A percentile compares a stretch with the other conserved stretches of the same genome.
phyloP scores from a whole-genome alignment of 805 yeast genomes.

The Starmerella tilneyi region DNA sequence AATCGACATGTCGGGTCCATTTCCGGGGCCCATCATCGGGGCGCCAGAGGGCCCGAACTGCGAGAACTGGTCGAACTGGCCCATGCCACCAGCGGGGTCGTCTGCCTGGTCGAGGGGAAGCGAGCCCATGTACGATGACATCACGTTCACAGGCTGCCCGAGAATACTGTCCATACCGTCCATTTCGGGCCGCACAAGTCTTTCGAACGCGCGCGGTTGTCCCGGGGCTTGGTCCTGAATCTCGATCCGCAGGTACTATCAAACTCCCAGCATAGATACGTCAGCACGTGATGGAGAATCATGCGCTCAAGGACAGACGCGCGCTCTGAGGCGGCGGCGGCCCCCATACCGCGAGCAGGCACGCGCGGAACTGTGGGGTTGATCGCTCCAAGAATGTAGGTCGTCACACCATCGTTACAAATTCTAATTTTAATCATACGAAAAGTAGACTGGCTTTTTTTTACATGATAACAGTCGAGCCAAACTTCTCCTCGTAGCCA shows the following conservation, averaged over 20 bases:
- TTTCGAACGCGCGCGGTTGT: background rate
- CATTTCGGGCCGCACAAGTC: slow-evolving; percentile 11
- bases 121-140: slow-evolving; percentile 21
- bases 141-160: slow-evolving; percentile 22
- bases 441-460: too few species aligned
- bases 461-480: slow-evolving; percentile 85
- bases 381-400: too few species aligned
- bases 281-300: too few species aligned
- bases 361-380: too few species aligned
- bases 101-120: slow-evolving; percentile 12
- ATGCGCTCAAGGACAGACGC: too few species aligned
- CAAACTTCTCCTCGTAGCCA: slow-evolving; percentile 97
- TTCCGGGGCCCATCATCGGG: slow-evolving; percentile 3
- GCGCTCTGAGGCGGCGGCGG: too few species aligned
- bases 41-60: background rate
- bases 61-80: slow-evolving; percentile 15
- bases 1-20: background rate
- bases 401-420: too few species aligned
- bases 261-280: too few species aligned
- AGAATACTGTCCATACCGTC: slow-evolving; percentile 23
- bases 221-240: background rate
- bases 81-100: slow-evolving; percentile 6
- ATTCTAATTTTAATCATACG: too few species aligned
- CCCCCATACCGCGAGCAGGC: too few species aligned
- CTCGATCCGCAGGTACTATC: slow-evolving; percentile 5